These are phyloP conservation scores for Hordeum pubiflorum DNA, from an alignment of 202 grass and related monocot genomes.

Conservation along the genomic window DNA sequence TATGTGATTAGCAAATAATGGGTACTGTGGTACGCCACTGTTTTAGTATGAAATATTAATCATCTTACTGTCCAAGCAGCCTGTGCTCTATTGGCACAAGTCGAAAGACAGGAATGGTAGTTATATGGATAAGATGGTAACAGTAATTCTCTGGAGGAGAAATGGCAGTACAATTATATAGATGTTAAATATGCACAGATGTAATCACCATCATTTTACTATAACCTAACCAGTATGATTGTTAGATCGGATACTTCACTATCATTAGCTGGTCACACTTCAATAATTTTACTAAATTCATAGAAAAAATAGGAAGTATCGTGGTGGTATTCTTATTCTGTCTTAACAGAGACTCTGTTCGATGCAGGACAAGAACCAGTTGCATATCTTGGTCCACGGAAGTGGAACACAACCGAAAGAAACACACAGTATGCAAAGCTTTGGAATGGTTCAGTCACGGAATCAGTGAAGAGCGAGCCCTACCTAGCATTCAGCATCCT, in stretches of 20 bases:
- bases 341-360: not conserved
- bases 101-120: not conserved
- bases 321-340: not conserved
- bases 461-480: conserved; percentile 66
- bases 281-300: not conserved
- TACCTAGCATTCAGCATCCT: conserved; percentile 68
- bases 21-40: not conserved
- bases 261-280: not conserved
- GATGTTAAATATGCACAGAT: not conserved
- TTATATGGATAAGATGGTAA: not conserved
- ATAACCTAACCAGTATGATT: not conserved
- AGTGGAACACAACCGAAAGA: conserved; percentile 15
- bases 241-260: not conserved
- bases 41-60: not conserved
- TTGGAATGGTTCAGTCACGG: conserved; percentile 38
- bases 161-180: not conserved
- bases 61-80: not conserved
- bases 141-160: not conserved
- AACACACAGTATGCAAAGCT: not conserved
- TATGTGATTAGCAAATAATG: not conserved
- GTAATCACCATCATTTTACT: not conserved
- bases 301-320: not conserved
- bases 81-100: not conserved
- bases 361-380: conserved; percentile 68
- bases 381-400: conserved; percentile 44